Base-by-base conservation (phyloP, 2,329 filamentous ascomycete genomes). In the Aspergillus fischeri region DNA sequence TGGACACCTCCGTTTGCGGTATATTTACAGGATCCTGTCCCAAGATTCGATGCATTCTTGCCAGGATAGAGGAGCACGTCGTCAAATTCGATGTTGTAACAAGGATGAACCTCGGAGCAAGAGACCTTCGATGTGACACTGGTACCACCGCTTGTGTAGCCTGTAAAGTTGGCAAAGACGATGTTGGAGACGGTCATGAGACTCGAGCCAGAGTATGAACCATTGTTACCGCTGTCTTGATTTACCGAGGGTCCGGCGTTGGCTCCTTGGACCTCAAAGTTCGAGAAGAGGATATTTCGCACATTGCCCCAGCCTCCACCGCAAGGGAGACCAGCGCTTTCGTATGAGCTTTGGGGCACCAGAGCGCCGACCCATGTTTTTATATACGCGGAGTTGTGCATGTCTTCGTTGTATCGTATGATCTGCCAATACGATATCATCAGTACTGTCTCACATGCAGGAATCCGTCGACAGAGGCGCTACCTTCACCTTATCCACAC, bases 271-370 rank as follows among this genome's bases (percentile, higher is more conserved):
- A 83, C 63, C 11, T 75, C 60, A 61, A 84, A 83, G 59, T 83
- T 83, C 20, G 75, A 72, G 59, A 84, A 81, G 1, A 77, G 64
- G 7, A 84, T 69, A 61, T 83, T 82, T 14, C 72, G 68, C 3
- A 84, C 76, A 3, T 67, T 71, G n/a, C 83, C 82, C 78, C 81
- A 83, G 20, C 82, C 81, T 14, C 77, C 80, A 10, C 82, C 82
- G 4, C 79, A 73, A 3, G 81, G 80, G 38, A 75, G 67, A 21
- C 73, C 76, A 7, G 70, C 79, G 53, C 72, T 78, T 62, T 85
- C 81, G 62, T 84, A 84, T 6, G 64, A 67, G 20, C 66, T 65
- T 60, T 83, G 78, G 0, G 74, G 73, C 0, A 79, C 75, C 2
- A 77, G 73, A 1, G 70, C 76, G 3, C 82, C 82, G 3, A 82